Evolutionary conservation across 2,329 filamentous ascomycete genomes (phyloP), one percentile per base, ranked within the genome.

Genomic region (Zasmidium cellare): DNA sequence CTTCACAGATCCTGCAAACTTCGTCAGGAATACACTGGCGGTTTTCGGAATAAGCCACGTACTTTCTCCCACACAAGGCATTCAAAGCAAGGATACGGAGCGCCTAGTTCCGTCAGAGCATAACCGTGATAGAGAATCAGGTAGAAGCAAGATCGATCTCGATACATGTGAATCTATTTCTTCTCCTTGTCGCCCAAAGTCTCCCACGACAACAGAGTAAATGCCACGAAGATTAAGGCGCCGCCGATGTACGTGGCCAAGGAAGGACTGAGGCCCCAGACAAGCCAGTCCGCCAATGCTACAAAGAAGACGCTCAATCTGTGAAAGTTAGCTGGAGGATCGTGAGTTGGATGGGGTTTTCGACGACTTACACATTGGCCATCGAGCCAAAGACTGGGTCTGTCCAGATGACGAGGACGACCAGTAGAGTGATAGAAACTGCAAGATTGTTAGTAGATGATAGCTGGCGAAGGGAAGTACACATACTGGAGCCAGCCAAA

Each of bases 321-420:
- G 51, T 41, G 7, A 1, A 47, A 5, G 51, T 65, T 41, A 65
- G 61, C 49, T n/a, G n/a, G 20, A 23, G 16, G n/a, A 12, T 20
- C 16, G 9, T 35, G 23, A 16, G 25, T 18, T 16, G 44, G 19
- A 35, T 12, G n/a, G 9, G 35, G n/a, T 24, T 9, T 14, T 24
- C 18, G 12, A 24, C 12, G 9, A 61, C 65, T 60, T 50, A 65
- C 56, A 72, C 69, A 23, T 71, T 72, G n/a, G 68, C 69, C 59
- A 72, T 69, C 9, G 63, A 67, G 14, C 67, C 69, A 49, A 72
- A 72, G 31, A 72, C 66, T 3, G 70, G 70, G 51, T 67, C 69
- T 3, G 70, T 72, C 70, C 70, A 72, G 46, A 71, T 68, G 9
- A 72, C 70, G 16, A 72, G 62, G 1, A 71, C 60, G 23, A 65